Evolutionary conservation across 257 asterid genomes (phyloP).

Genomic region (Eucommia ulmoides): DNA sequence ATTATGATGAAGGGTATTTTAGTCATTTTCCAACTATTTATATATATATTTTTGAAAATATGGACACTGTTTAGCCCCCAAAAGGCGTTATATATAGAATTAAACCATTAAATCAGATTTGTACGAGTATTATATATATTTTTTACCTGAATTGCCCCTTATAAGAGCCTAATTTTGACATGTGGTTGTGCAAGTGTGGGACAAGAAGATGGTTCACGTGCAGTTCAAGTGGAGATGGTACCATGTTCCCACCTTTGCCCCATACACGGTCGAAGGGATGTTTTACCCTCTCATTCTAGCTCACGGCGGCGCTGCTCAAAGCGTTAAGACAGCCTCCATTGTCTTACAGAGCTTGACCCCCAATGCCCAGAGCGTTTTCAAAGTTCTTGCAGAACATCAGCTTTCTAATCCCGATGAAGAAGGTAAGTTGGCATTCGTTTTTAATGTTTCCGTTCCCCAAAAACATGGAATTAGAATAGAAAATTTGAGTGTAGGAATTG

Average conservation of each 20-base stretch:
- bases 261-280: constrained; percentile 76
- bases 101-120: too few species aligned
- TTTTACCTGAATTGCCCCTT: too few species aligned
- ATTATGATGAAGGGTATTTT: too few species aligned
- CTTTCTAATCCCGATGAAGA: constrained; percentile 72
- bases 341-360: constrained; percentile 92
- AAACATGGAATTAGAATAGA: constrained; percentile 3
- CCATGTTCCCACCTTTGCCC: constrained; percentile 87
- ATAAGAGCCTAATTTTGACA: constrained; percentile 5
- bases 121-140: too few species aligned
- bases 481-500: neutral
- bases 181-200: constrained; percentile 54
- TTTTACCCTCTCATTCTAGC: constrained; percentile 76
- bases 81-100: too few species aligned
- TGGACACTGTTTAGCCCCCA: too few species aligned
- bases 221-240: constrained; percentile 97
- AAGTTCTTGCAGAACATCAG: constrained; percentile 73
- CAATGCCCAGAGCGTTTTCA: constrained; percentile 78
- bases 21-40: too few species aligned
- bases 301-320: constrained; percentile 62
- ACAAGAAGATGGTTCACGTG: constrained; percentile 93
- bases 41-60: too few species aligned
- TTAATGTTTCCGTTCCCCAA: neutral
- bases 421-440: constrained; percentile 39
- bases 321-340: constrained; percentile 77